Evolutionary conservation across 2,329 filamentous ascomycete genomes (phyloP).

Genomic region (Colletotrichum sojae): DNA sequence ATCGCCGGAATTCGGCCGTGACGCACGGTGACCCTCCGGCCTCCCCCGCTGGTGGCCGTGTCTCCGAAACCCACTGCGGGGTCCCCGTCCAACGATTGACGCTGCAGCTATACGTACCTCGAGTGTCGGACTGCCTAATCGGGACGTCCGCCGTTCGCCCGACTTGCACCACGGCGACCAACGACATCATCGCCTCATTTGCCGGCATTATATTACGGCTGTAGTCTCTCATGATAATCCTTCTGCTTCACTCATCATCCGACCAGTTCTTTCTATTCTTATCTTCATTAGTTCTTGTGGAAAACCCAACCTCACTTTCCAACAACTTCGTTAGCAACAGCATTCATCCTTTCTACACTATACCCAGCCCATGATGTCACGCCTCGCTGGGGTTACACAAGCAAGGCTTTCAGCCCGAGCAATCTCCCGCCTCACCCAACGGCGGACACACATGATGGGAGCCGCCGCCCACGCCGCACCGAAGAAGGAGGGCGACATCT

Average conservation of each 20-base stretch:
- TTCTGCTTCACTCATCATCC: too few species aligned
- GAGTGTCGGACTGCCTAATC: background rate
- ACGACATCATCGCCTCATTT: background rate
- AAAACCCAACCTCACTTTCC: too few species aligned
- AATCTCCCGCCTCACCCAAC: background rate
- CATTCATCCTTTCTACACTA: background rate
- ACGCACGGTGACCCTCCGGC: too few species aligned
- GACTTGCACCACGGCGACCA: background rate
- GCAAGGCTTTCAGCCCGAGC: background rate
- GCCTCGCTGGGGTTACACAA: background rate
- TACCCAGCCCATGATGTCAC: constrained; percentile 6
- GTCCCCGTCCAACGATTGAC: too few species aligned
- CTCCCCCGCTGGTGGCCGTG: too few species aligned
- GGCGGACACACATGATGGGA: constrained; percentile 34
- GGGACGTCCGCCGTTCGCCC: background rate
- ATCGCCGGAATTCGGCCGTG: too few species aligned
- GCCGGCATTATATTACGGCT: background rate
- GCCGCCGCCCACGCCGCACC: constrained; percentile 13
- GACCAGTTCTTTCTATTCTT: too few species aligned
- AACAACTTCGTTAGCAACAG: too few species aligned
- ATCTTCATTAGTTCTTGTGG: too few species aligned
- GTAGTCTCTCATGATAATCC: too few species aligned
- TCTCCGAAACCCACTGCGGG: too few species aligned
- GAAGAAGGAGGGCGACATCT: constrained; percentile 74
- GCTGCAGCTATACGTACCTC: too few species aligned